Percentiles rank a stretch among this genome's conserved stretches.
These are phyloP conservation scores for Mortierella sp. DNA, from an alignment of 371 early-diverging fungal species.

Conservation along the genomic window DNA sequence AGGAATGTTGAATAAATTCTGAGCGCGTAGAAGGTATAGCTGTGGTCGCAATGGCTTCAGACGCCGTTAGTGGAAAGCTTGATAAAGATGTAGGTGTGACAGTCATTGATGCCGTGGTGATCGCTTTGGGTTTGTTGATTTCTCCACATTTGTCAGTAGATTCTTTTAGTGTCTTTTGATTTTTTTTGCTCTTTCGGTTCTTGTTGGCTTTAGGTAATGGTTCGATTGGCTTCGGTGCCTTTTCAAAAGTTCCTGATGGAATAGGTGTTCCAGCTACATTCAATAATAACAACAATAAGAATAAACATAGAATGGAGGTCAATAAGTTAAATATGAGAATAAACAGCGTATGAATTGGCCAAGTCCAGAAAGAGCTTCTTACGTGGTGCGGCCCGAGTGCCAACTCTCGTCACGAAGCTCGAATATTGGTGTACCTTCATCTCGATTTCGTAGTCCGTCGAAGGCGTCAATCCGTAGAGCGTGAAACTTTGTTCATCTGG, in stretches of 20 bases:
- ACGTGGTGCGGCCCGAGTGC: constrained; percentile 54
- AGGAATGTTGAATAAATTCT: not conserved
- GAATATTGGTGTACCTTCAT: constrained; percentile 55
- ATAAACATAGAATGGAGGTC: not conserved
- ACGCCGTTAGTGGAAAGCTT: not conserved
- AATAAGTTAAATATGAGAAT: not conserved
- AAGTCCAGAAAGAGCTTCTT: not conserved
- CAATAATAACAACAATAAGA: not conserved
- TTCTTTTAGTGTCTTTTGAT: constrained; percentile 38
- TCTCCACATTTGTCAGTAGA: constrained; percentile 12
- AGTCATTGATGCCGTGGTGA: not conserved
- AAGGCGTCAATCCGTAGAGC: constrained; percentile 48
- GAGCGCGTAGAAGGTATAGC: not conserved
- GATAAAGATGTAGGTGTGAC: not conserved
- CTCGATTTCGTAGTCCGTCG: constrained; percentile 55
- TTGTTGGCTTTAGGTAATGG: constrained; percentile 22
- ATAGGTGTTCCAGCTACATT: constrained; percentile 29
- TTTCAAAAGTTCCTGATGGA: constrained; percentile 17
- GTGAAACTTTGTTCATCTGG: constrained; percentile 56
- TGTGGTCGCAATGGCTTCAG: not conserved
- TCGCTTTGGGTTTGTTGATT: constrained; percentile 1
- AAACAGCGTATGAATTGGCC: not conserved
- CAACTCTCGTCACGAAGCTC: constrained; percentile 46
- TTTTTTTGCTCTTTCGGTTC: constrained; percentile 43
- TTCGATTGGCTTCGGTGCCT: constrained; percentile 3